Evolutionary conservation across 345 rosid species (phyloP).

Genomic region (Salix viminalis): DNA sequence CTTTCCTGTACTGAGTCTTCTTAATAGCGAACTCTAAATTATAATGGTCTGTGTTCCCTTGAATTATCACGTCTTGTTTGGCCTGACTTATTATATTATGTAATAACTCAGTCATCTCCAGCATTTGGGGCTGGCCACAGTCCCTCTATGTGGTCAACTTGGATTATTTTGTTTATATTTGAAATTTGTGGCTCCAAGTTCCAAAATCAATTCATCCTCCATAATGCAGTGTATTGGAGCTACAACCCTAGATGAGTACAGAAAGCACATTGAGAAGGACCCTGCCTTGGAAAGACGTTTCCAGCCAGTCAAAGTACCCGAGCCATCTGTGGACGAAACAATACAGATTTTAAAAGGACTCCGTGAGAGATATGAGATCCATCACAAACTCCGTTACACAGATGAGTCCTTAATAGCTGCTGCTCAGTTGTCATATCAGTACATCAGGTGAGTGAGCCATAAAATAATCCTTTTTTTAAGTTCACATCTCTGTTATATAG

Average conservation of each 20-base stretch:
- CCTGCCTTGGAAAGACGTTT: constrained; percentile 97
- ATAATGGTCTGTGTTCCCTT: background rate
- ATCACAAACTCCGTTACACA: constrained; percentile 95
- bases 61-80: background rate
- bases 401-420: constrained; percentile 87
- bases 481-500: background rate
- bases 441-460: constrained; percentile 60
- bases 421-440: constrained; percentile 90
- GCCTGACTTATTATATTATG: background rate
- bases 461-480: background rate
- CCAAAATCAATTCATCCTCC: background rate
- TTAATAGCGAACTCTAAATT: background rate
- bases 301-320: constrained; percentile 99
- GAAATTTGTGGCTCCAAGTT: background rate
- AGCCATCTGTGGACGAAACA: constrained; percentile 92
- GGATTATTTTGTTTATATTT: background rate
- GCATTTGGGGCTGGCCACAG: background rate
- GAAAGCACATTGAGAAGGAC: constrained; percentile 99
- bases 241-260: constrained; percentile 92
- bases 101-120: background rate
- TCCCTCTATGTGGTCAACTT: background rate
- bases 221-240: constrained; percentile 94
- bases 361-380: constrained; percentile 94
- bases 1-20: background rate
- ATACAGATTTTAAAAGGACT: constrained; percentile 88